Evolutionary conservation across 2,329 filamentous ascomycete species (phyloP).

Genomic region (Fusarium nelsonii): DNA sequence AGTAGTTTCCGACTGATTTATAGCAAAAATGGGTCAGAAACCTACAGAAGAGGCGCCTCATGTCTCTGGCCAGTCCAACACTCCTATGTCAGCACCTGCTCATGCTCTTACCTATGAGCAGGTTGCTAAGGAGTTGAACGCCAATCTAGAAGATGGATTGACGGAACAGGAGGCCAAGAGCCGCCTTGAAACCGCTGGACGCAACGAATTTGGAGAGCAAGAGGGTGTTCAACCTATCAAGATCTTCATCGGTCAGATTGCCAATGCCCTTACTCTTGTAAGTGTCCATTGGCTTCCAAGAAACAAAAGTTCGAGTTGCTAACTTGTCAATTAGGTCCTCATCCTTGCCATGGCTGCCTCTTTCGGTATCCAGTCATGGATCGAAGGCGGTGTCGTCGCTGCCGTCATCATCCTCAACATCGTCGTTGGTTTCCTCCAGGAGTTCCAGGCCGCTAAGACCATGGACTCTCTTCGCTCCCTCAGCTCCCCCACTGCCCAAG

Average conservation of each 20-base stretch:
- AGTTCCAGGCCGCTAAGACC: conserved; percentile 62
- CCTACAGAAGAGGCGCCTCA: conserved; percentile 27
- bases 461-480: conserved; percentile 62
- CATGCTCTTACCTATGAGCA: conserved; percentile 37
- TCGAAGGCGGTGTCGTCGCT: conserved; percentile 70
- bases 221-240: conserved; percentile 71
- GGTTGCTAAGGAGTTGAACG: conserved; percentile 34
- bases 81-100: conserved; percentile 43
- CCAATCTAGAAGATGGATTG: conserved; percentile 30
- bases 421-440: conserved; percentile 63
- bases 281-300: conserved; percentile 27
- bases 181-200: conserved; percentile 68
- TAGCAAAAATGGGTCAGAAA: conserved; percentile 30
- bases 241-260: conserved; percentile 74
- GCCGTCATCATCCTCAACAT: conserved; percentile 70
- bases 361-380: conserved; percentile 70
- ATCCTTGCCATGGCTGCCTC: conserved; percentile 69
- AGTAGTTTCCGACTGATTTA: neutral
- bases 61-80: conserved; percentile 44
- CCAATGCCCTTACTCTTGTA: conserved; percentile 77
- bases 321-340: conserved; percentile 56
- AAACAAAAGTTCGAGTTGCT: conserved; percentile 35
- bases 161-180: conserved; percentile 55
- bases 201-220: conserved; percentile 72
- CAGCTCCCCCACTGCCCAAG: conserved; percentile 59